These are phyloP conservation scores for Juncus effusus DNA, from an alignment of 176 grass and related monocot species.

Conservation along the genomic window DNA sequence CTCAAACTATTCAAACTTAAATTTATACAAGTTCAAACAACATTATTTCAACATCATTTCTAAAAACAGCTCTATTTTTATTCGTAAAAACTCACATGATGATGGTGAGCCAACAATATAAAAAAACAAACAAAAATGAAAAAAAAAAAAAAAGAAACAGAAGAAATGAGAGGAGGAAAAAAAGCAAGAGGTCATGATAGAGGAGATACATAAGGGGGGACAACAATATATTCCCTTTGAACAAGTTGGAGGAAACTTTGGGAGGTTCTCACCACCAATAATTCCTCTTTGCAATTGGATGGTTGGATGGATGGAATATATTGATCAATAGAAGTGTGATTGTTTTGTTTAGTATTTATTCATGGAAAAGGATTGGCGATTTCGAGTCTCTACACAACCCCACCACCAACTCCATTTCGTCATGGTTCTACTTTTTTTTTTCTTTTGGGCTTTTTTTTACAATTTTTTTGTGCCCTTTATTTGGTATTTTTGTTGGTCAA, in stretches of 20 bases:
- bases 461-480: too few species aligned
- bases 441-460: background rate
- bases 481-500: constrained; percentile 7
- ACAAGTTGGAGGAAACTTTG: constrained; percentile 28
- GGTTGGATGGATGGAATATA: constrained; percentile 17
- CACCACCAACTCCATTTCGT: constrained; percentile 5
- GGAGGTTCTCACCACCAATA: constrained; percentile 28
- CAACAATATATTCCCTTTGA: constrained; percentile 34
- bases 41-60: too few species aligned
- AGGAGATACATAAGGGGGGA: constrained; percentile 21
- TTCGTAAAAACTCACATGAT: too few species aligned
- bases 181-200: constrained; percentile 20
- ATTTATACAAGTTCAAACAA: too few species aligned
- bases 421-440: background rate
- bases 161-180: constrained; percentile 19
- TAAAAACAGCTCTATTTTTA: too few species aligned
- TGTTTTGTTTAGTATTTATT: constrained; percentile 5
- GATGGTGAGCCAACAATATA: too few species aligned
- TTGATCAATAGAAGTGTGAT: background rate
- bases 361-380: constrained; percentile 29
- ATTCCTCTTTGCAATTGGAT: constrained; percentile 18
- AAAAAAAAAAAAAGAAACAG: too few species aligned
- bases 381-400: constrained; percentile 27
- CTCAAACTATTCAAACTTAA: too few species aligned
- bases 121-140: too few species aligned